Percentiles rank a stretch among this genome's conserved stretches.
Conservation (phyloP, 306 rosid species). For the Trifolium subterraneum region DNA sequence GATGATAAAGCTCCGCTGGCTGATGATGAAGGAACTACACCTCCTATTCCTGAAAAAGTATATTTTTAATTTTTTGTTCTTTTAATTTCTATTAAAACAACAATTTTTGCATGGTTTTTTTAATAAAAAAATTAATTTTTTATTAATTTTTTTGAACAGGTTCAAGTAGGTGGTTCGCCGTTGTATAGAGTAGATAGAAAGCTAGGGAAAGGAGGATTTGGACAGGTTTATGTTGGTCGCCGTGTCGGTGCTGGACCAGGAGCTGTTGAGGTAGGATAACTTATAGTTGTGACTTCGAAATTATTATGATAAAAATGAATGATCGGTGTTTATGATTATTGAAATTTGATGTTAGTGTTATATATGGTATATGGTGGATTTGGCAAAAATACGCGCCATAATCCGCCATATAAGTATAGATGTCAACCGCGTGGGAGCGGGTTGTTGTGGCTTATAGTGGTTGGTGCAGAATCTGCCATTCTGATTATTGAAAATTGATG, state of each 20-base stretch:
- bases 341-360: not conserved
- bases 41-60: slow-evolving; percentile 91
- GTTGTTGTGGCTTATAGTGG: not conserved
- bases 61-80: not conserved
- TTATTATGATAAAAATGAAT: not conserved
- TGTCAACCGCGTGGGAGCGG: too few species aligned
- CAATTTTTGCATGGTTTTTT: not conserved
- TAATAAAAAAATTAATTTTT: not conserved
- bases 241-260: slow-evolving; percentile 67
- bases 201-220: slow-evolving; percentile 96
- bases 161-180: slow-evolving; percentile 94
- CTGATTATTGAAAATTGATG: not conserved
- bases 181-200: slow-evolving; percentile 71
- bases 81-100: not conserved
- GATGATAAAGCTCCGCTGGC: slow-evolving; percentile 64
- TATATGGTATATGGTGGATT: not conserved
- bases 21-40: slow-evolving; percentile 67
- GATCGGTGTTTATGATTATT: not conserved
- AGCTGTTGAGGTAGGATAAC: slow-evolving; percentile 68
- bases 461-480: not conserved
- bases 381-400: not conserved
- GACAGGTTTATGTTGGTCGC: slow-evolving; percentile 93
- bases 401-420: not conserved
- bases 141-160: slow-evolving; percentile 55
- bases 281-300: not conserved